Percentiles rank a stretch among this genome's conserved stretches.
phyloP scores from a whole-genome alignment of 2,329 filamentous ascomycete species.

The Cordyceps cateniannulata region DNA sequence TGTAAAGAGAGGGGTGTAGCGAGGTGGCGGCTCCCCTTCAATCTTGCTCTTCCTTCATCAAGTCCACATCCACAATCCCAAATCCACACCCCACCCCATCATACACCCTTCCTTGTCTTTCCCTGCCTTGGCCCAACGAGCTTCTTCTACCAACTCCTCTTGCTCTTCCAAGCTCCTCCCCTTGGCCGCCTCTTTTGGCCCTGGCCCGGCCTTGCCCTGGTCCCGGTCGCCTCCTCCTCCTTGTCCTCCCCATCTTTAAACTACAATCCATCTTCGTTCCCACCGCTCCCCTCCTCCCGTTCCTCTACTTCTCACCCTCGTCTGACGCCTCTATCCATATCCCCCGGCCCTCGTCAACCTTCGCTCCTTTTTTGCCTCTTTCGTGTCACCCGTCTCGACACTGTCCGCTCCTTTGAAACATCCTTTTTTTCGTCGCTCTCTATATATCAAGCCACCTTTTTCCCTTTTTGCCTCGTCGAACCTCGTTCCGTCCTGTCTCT shows the following conservation, averaged over 20 bases:
- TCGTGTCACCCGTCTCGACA: slow-evolving; percentile 12
- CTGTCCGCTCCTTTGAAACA: slow-evolving; percentile 16
- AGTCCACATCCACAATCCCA: too few relatives aligned
- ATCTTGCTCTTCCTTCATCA: background rate
- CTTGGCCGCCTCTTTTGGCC: background rate
- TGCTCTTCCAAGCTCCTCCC: background rate
- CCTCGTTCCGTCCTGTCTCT: background rate
- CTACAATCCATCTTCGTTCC: background rate
- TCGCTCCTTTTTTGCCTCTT: slow-evolving; percentile 14
- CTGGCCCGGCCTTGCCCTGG: background rate
- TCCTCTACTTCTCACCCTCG: slow-evolving; percentile 4
- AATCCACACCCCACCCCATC: background rate
- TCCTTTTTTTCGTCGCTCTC: slow-evolving; percentile 11
- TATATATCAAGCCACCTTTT: slow-evolving; percentile 11
- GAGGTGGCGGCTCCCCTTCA: background rate
- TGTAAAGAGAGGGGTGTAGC: background rate
- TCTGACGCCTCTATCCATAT: slow-evolving; percentile 9
- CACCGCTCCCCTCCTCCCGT: slow-evolving; percentile 6
- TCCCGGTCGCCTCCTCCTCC: background rate
- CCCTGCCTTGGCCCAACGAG: background rate
- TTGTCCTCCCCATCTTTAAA: background rate
- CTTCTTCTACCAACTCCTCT: too few relatives aligned
- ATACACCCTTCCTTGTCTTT: background rate
- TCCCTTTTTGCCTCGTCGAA: slow-evolving; percentile 7
- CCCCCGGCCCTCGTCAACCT: slow-evolving; percentile 4